Base-by-base conservation (phyloP, 768 basidiomycete genomes). In the Russula virescens region DNA sequence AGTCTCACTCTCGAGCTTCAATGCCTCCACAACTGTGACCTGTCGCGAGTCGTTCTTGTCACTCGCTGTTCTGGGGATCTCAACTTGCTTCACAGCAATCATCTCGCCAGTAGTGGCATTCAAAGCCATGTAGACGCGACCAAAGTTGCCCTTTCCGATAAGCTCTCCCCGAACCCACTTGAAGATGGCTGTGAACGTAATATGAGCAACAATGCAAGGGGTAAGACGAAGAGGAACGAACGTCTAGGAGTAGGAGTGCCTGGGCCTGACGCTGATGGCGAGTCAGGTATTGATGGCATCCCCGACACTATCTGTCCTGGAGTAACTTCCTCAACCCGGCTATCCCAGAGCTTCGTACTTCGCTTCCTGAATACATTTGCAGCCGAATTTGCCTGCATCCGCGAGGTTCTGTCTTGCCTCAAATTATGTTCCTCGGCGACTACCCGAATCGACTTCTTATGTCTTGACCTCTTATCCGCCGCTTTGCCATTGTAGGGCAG, bases 21-120 rank as follows among this genome's bases (percentile, higher is more conserved):
- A 76, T 1, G 95, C 94, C 68, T 94, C 89, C 62, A 99, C 91
- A 65, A 95, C 87, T 31, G 83, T 84, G 58, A 83, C 78, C 69
- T 96, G 94, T 35, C 94, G 83, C 19, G 83, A 80, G 73, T 98
- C 94, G 66, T 85, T 89, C 74, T 89, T 91, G 75, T 99, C 97
- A 69, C 90, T 93, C 19, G 86, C 85, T 9, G 94, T 95, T 55
- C 85, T 84, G 1, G 97, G 96, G 61, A 95, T 83, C 73, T 98
- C 97, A 51, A 99, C 97, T 75, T 98, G 97, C 75, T 99, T 99
- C 66, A 99, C 97, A 19, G 97, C 97, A 69, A 98, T 94, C 92
- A 98, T 96, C 75, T 98, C 95, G 61, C 94, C 94, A 0, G 94
- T 96, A 3, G 92, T 94, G 35, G 91, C 93, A 72, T 98, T 98